Base-by-base conservation (phyloP, 2,329 filamentous ascomycete species). In the Simplicillium sp. region DNA sequence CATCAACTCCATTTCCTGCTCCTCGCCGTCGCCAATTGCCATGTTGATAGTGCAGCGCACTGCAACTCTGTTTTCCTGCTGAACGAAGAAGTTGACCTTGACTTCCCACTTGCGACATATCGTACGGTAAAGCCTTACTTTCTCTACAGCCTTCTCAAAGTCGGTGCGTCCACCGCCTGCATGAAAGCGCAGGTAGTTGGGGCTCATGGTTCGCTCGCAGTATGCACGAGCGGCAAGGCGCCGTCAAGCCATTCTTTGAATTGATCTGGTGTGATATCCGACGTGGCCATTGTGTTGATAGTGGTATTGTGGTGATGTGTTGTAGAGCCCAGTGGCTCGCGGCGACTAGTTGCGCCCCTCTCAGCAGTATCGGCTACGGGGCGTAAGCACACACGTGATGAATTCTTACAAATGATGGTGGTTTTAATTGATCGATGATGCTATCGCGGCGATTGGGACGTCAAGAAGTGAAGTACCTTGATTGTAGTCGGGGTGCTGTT, bases 131-230 rank as follows among this genome's bases (percentile, higher is more conserved):
- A 31, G 11, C 11, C 18, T 32, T 15, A 38, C 37, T 31, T 38
- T 38, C 17, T 29, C 29, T 14, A 38, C 37, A 8, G 37, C 37
- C 14, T 15, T 17, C 14, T 38, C 37, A 16, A 38, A 38, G 14
- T 38, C 37, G 17, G 37, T 38, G 25, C 29, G 37, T 16, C 37
- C 37, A 38, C 37, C 37, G n/a, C 37, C 37, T 3, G 37, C 37
- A 8, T 14, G 29, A 16, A 29, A 32, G 18, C 37, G 37, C 4
- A 38, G 20, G 25, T 31, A 32, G 29, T 38, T 38, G 11, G 37
- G 37, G 15, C 37, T 38, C 37, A 38, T 38, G 13, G 37, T 38
- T 14, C 25, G 20, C 15, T 38, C 28, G 37, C 37, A 38, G 37
- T 15, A 38, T 12, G 4, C 25, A 12, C 37, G 37, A 14, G 37